Base-by-base conservation (phyloP, 2,329 filamentous ascomycete genomes). In the Botrytis deweyae region DNA sequence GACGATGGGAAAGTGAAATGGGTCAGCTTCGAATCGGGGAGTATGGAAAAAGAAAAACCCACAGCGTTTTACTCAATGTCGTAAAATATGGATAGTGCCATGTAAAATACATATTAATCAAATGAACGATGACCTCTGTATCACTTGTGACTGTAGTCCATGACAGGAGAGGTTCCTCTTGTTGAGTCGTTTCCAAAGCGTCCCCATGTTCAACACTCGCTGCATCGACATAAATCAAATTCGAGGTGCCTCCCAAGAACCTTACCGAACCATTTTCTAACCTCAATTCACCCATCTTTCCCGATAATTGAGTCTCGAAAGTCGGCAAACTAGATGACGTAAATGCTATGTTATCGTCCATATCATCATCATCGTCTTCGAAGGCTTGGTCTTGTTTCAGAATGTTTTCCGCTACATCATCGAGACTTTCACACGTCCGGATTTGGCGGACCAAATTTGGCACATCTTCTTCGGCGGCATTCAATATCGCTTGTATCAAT, bases 51-150 rank as follows among this genome's bases (percentile, higher is more conserved):
- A 18, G 12, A n/a, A 40, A 18, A 63, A 38, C 61, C 4, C n/a
- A 63, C 46, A 97, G 85, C 55, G 88, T 90, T 81, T 93, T 97
- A 20, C 95, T 95, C 10, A 98, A 85, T 0, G 93, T 96, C 6
- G 94, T 95, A 82, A 98, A 99, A 83, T 96, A 98, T 29, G 94
- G 91, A 82, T 98, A 98, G 83, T 98, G 96, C 92, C 95, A 98
- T 78, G 91, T 94, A 84, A 98, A 98, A 83, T 99, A 99, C 93
- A 98, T 95, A 80, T 95, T 95, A 81, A 99, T 89, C 29, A 99
- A 88, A 82, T 98, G 95, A 25, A 91, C 88, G 78, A 98, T 90
- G 64, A 97, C 86, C 72, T 92, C 88, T 38, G 90, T 87, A 81
- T 98, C 94, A 69, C 90, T 86, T 1, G 94, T 97, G 64, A 97